phyloP scores from a whole-genome alignment of 2,329 filamentous ascomycete species.

The Elsinoe australis region DNA sequence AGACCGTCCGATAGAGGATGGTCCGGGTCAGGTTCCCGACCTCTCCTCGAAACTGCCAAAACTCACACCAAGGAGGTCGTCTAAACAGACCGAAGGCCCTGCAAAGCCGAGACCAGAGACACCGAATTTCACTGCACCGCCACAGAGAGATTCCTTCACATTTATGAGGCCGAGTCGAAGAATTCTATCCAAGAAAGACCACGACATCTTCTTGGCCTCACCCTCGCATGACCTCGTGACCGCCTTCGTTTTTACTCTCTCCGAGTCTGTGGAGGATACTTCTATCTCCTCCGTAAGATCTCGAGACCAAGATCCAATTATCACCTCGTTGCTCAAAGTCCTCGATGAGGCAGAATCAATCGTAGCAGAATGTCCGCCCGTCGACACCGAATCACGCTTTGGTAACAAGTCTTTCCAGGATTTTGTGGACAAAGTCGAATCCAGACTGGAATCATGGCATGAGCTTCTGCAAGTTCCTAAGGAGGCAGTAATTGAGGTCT shows the following conservation, averaged over 20 bases:
- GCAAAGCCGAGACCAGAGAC: constrained; percentile 61
- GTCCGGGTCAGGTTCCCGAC: constrained; percentile 33
- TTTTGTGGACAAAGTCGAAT: constrained; percentile 61
- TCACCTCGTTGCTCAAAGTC: constrained; percentile 60
- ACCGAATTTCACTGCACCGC: constrained; percentile 62
- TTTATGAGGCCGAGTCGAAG: constrained; percentile 65
- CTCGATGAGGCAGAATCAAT: constrained; percentile 62
- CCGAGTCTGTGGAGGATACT: constrained; percentile 68
- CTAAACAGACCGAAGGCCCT: constrained; percentile 29
- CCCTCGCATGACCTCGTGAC: constrained; percentile 67
- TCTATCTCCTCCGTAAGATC: constrained; percentile 55
- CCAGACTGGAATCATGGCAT: constrained; percentile 54
- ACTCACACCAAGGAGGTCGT: constrained; percentile 55
- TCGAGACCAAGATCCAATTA: constrained; percentile 47
- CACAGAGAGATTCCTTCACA: constrained; percentile 50
- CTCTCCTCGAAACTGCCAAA: constrained; percentile 56
- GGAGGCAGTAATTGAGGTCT: constrained; percentile 55
- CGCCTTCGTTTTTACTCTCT: constrained; percentile 78
- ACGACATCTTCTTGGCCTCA: constrained; percentile 71
- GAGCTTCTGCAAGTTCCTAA: constrained; percentile 47
- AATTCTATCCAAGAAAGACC: constrained; percentile 74
- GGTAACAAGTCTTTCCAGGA: constrained; percentile 86
- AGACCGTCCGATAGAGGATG: constrained; percentile 17
- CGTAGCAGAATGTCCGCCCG: constrained; percentile 62
- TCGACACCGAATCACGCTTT: constrained; percentile 83